Conservation (phyloP, 2,329 filamentous ascomycete species). For the Thelonectria olida region DNA sequence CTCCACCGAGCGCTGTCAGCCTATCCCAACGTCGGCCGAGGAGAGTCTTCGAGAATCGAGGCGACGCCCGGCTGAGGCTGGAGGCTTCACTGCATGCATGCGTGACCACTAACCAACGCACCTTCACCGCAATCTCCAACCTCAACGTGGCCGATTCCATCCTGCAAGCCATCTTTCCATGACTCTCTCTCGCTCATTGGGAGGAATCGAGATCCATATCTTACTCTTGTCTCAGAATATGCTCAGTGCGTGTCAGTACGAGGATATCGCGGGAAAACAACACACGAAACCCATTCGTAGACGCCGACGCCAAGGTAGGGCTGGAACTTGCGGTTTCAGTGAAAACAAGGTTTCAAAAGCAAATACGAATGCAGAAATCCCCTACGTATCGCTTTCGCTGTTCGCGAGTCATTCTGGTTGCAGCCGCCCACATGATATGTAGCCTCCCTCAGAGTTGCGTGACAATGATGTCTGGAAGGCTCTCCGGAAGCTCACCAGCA, state of each 20-base stretch:
- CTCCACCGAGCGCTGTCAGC: background rate
- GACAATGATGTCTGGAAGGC: background rate
- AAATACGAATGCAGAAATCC: background rate
- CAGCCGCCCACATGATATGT: background rate
- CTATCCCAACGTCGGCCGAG: no score
- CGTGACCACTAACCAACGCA: background rate
- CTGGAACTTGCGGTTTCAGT: background rate
- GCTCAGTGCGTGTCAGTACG: no score
- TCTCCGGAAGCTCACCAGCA: background rate
- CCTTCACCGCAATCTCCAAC: background rate
- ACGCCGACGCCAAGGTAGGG: no score
- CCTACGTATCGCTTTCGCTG: no score
- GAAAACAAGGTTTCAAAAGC: background rate
- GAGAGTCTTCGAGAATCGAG: no score
- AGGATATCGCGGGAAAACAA: background rate
- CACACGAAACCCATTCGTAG: no score
- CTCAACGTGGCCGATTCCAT: background rate
- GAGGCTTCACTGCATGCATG: background rate
- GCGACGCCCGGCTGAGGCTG: no score
- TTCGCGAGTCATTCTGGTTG: background rate
- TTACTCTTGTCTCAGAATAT: background rate
- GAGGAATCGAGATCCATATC: background rate
- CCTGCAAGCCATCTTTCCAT: background rate
- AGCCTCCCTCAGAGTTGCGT: background rate
- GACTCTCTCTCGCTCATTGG: no score